Conservation (phyloP, 1,284 basidiomycete genomes). For the Fomes fomentarius region DNA sequence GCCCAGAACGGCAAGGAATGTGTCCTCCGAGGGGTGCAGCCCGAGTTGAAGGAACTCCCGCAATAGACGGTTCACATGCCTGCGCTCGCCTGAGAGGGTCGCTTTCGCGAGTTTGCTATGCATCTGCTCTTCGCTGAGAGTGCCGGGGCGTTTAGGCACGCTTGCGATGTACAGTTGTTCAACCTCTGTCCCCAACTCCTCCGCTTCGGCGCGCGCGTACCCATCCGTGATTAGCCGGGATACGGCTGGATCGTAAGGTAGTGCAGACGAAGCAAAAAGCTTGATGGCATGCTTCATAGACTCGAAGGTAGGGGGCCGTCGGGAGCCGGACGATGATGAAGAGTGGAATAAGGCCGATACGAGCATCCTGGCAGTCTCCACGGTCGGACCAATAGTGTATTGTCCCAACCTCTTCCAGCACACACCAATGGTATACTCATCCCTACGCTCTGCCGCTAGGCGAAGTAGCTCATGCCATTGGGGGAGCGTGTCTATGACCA, state of each 20-base stretch:
- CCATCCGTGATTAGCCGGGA: conserved; percentile 6
- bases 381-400: conserved; percentile 7
- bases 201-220: neutral
- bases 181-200: conserved; percentile 1
- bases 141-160: neutral
- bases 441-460: conserved; percentile 32
- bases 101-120: conserved; percentile 3
- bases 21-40: conserved; percentile 37
- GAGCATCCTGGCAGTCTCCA: conserved; percentile 11
- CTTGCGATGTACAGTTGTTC: conserved; percentile 7
- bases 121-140: neutral
- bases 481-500: conserved; percentile 37
- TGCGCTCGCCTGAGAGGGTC: conserved; percentile 2
- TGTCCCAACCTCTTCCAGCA: conserved; percentile 14
- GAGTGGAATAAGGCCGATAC: conserved; percentile 19
- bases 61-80: conserved; percentile 13
- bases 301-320: conserved; percentile 7
- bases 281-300: conserved; percentile 20
- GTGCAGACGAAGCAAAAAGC: neutral
- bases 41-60: conserved; percentile 33
- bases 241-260: conserved; percentile 11
- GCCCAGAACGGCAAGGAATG: conserved; percentile 42
- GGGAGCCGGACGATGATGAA: neutral
- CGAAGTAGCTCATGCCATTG: conserved; percentile 53
- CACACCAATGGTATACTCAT: conserved; percentile 3